Percentiles rank a stretch among this genome's conserved stretches.
Evolutionary conservation across 345 rosid genomes (phyloP).

Genomic region (Syzygium aqueum): DNA sequence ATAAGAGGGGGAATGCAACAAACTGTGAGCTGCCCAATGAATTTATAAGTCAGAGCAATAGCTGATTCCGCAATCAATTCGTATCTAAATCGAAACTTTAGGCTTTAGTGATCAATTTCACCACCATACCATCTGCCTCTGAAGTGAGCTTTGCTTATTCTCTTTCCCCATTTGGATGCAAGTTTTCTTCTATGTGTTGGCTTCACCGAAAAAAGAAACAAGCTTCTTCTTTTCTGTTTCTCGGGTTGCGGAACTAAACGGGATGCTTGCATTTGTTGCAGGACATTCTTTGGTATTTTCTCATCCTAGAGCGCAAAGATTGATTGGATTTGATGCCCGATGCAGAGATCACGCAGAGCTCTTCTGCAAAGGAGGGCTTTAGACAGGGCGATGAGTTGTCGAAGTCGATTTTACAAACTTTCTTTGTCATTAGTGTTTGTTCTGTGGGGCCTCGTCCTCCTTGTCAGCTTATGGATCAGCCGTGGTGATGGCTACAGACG

Average conservation of each 20-base stretch:
- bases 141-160: background rate
- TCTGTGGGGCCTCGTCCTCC: slow-evolving; percentile 68
- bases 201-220: background rate
- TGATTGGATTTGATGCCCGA: slow-evolving; percentile 52
- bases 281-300: background rate
- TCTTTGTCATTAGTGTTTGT: slow-evolving; percentile 64
- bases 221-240: background rate
- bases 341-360: slow-evolving; percentile 81
- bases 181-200: background rate
- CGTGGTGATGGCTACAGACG: slow-evolving; percentile 52
- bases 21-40: background rate
- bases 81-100: background rate
- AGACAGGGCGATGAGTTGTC: slow-evolving; percentile 23
- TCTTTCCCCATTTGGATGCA: background rate
- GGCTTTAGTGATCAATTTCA: background rate
- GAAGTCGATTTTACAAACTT: slow-evolving; percentile 36
- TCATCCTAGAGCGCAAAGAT: background rate
- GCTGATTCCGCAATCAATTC: background rate
- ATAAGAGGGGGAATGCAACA: background rate
- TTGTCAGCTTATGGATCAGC: slow-evolving; percentile 58
- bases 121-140: background rate
- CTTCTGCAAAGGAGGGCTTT: slow-evolving; percentile 65
- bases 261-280: background rate
- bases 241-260: background rate
- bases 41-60: background rate